Percentiles rank a stretch among this genome's conserved stretches.
Conservation (phyloP, 169 alveolate species). For the Plasmodium chabaudi region DNA sequence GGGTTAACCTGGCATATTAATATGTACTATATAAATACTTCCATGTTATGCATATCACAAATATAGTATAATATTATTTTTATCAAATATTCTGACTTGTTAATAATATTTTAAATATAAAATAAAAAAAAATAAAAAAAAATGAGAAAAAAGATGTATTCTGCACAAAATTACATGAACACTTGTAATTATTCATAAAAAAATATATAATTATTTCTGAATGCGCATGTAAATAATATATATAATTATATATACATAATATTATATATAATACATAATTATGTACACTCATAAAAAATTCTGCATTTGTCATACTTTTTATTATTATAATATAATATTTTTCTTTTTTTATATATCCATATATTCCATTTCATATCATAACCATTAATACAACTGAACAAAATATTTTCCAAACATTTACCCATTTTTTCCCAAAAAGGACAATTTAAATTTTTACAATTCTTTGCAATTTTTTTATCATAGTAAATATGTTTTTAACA, state of each 20-base stretch:
- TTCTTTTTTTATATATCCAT: constrained; percentile 6
- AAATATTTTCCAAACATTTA: background rate
- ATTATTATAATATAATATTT: background rate
- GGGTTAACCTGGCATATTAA: background rate
- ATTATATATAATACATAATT: background rate
- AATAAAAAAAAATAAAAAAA: constrained; percentile 1
- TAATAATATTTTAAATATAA: background rate
- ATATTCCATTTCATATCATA: background rate
- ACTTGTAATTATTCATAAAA: background rate
- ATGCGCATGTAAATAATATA: background rate
- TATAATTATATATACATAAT: background rate
- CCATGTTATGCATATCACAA: too few relatives aligned
- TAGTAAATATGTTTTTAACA: background rate
- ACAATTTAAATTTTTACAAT: background rate
- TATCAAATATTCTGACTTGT: background rate
- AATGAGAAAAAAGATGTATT: background rate
- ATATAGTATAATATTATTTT: background rate
- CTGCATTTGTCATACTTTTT: background rate
- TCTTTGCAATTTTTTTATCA: background rate
- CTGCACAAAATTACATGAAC: background rate
- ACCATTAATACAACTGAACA: constrained; percentile 15
- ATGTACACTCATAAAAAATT: background rate
- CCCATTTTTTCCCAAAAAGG: background rate
- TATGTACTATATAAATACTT: too few relatives aligned
- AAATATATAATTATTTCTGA: background rate